Evolutionary conservation across 805 yeast genomes (phyloP), one percentile per base, ranked within the genome.

Genomic region (Metschnikowia picachoensis): DNA sequence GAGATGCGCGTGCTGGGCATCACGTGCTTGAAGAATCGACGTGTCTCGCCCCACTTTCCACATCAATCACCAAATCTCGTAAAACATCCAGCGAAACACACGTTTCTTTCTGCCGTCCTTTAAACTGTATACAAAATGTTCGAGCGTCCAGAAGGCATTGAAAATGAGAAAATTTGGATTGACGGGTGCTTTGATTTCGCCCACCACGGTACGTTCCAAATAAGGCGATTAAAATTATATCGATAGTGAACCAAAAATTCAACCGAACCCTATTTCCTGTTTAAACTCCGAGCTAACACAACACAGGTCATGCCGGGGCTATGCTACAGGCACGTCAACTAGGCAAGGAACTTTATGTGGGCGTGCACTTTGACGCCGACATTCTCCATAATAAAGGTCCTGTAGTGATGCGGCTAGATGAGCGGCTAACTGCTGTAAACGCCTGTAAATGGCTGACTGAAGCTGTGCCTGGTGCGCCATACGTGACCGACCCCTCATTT

Each of bases 151-250:
- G 68, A 57, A 37, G 76, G 74, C 28, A 71, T 72, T 20, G 74
- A 70, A 43, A 55, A 74, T 33, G 59, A 72, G 40, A 68, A 85
- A 42, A 85, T 92, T 49, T 94, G 99, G 99, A 81, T 94, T 28
- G 99, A 94, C 64, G 99, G 99, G 0, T 94, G 99, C 63, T 94
- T 94, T 67, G 99, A 94, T 65, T 94, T 94, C 68, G 88, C 96
- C 35, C 99, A 94, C 64, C 98, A 94, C 60, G 98, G 95, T 65
- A 66, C 46, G 78, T 68, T 17, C 10, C 10, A 13, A 20, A 3
- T 3, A 20, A 20, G 25, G 25, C 25, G 25, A 7, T 9, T n/a
- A 6, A n/a, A 30, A 2, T 6, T 20, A 3, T 20, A 20, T 20
- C 25, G 25, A 20, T 20, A 3, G 7, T 20, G 25, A 20, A 20